These are phyloP conservation scores for Parastagonospora avenae DNA, from an alignment of 2,329 filamentous ascomycete species.

Conservation along the genomic window DNA sequence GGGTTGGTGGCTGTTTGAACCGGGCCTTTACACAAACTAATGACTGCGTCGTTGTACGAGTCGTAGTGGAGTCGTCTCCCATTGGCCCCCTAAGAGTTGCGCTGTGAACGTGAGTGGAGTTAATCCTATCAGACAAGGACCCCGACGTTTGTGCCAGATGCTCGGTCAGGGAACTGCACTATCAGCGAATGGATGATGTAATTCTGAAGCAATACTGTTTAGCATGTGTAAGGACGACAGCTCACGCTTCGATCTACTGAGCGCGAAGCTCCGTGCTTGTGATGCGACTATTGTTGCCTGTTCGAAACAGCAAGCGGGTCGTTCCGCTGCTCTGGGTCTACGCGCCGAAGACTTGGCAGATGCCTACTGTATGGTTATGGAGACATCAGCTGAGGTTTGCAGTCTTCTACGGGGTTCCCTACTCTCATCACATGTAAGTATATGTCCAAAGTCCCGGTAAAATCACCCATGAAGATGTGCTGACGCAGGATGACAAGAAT, in stretches of 20 bases:
- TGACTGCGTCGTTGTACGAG: conserved; percentile 19
- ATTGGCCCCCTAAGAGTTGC: conserved; percentile 17
- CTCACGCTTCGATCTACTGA: background rate
- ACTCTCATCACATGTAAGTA: no score
- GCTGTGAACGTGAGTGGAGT: conserved; percentile 1
- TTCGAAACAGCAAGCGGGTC: conserved; percentile 9
- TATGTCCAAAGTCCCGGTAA: no score
- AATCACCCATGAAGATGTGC: no score
- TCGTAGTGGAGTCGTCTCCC: conserved; percentile 3
- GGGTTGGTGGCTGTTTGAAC: background rate
- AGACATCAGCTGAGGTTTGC: no score
- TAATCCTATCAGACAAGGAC: conserved; percentile 6
- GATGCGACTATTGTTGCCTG: conserved; percentile 5
- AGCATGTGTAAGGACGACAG: background rate
- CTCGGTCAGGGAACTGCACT: background rate
- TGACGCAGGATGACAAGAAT: background rate
- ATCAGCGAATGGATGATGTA: background rate
- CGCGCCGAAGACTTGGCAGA: no score
- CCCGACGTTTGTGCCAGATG: conserved; percentile 21
- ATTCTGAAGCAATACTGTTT: background rate
- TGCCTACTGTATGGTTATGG: no score
- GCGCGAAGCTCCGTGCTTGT: conserved; percentile 10
- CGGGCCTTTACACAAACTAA: conserved; percentile 16
- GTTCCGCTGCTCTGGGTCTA: background rate
- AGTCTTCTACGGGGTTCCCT: no score